Evolutionary conservation across 768 basidiomycete species (phyloP), one percentile per base, ranked within the genome.

Genomic region (Suillus variegatus): DNA sequence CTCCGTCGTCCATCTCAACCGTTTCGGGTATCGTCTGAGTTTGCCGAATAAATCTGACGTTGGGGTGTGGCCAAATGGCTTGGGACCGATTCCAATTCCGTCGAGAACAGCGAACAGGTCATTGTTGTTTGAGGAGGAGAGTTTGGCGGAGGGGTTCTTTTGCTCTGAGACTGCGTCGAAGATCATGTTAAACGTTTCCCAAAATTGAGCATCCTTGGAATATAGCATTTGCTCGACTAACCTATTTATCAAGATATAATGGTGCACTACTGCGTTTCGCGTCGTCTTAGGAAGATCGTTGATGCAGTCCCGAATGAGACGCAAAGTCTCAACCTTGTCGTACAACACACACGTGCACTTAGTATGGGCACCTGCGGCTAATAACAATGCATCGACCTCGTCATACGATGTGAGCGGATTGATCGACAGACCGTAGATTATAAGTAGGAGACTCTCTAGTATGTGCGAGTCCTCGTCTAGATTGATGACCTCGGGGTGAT

Each of bases 111-210:
- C 32, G 52, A 32, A 0, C 28, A 55, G 47, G 32, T 62, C 61
- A 6, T 22, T 4, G 20, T 35, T 5, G 2, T 35, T 12, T 20
- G 20, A 20, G 20, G 60, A 28, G 25, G 61, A 22, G 68, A 60
- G 32, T 65, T 64, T n/a, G 60, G 66, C n/a, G 62, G 63, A 40
- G 68, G 56, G 25, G 10, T 65, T 36, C 43, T 76, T 78, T 28
- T 78, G 74, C 57, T 78, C 76, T 46, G 79, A 77, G 64, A 80
- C 81, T 20, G 85, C 84, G 56, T 85, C 80, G 73, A 92, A 91
- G 46, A 93, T 86, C 77, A 89, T 76, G 69, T 86, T 82, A 69
- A 93, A 91, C 84, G 93, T 89, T 41, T 88, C 86, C 13, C 22
- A 40, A 47, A 47, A 47, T 47, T 47, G 18, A 35, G 20, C 8